phyloP scores from a whole-genome alignment of 805 yeast genomes.

The Kluyveromyces lactis region DNA sequence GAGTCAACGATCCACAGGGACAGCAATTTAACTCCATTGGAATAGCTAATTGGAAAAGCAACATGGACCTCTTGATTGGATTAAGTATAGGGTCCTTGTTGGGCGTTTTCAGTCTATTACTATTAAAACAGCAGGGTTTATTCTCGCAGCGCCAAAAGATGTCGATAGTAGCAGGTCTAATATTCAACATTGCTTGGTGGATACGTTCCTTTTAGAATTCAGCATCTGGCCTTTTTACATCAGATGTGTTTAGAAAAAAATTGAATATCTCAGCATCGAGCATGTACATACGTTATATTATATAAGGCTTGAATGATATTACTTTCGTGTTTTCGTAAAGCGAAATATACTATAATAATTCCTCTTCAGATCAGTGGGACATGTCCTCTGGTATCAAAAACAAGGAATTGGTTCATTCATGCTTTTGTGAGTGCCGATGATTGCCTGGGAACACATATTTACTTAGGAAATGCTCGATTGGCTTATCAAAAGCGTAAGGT shows the following conservation, averaged over 20 bases:
- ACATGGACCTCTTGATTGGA: slow-evolving; percentile 63
- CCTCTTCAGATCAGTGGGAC: too few species aligned
- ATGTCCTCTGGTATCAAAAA: too few species aligned
- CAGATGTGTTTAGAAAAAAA: too few species aligned
- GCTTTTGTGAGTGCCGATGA: slow-evolving; percentile 3
- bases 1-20: slow-evolving; percentile 46
- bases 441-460: slow-evolving; percentile 39
- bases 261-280: too few species aligned
- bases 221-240: too few species aligned
- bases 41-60: slow-evolving; percentile 36
- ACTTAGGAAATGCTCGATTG: slow-evolving; percentile 65
- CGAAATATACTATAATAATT: too few species aligned
- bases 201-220: slow-evolving; percentile 31
- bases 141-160: slow-evolving; percentile 56
- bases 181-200: slow-evolving; percentile 62
- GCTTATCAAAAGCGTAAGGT: slow-evolving; percentile 76
- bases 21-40: slow-evolving; percentile 35
- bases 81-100: slow-evolving; percentile 64
- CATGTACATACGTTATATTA: too few species aligned
- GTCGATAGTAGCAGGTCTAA: slow-evolving; percentile 65
- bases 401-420: slow-evolving; percentile 1
- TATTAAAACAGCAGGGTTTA: slow-evolving; percentile 50
- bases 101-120: slow-evolving; percentile 62
- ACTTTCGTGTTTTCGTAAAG: too few species aligned
- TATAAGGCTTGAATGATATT: too few species aligned